Percentiles rank a stretch among this genome's conserved stretches.
phyloP scores from a whole-genome alignment of 257 asterid genomes.

The Solanum ossicruentum region DNA sequence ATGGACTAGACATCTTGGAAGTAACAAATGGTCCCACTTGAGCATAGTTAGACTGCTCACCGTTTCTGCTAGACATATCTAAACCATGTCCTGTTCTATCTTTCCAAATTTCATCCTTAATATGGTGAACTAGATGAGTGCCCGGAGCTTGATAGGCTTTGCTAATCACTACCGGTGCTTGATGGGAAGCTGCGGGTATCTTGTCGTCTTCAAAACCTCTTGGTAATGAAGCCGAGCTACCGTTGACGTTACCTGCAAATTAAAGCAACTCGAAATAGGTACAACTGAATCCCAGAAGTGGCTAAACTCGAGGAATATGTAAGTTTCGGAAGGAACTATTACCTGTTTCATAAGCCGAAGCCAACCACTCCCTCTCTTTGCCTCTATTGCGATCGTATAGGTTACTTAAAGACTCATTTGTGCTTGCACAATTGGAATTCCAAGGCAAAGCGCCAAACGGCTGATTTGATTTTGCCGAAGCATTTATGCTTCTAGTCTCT shows the following conservation, averaged over 20 bases:
- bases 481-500: conserved; percentile 22
- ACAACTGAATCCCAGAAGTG: neutral
- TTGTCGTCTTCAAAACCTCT: conserved; percentile 34
- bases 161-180: conserved; percentile 25
- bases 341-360: conserved; percentile 53
- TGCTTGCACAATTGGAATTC: conserved; percentile 9
- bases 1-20: conserved; percentile 35
- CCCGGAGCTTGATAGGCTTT: conserved; percentile 24
- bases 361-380: conserved; percentile 34
- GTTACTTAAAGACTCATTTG: conserved; percentile 14
- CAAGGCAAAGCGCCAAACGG: conserved; percentile 18
- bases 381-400: conserved; percentile 29
- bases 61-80: conserved; percentile 27
- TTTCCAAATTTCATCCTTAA: conserved; percentile 40
- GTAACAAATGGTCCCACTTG: conserved; percentile 29
- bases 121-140: conserved; percentile 23
- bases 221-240: conserved; percentile 18
- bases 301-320: neutral
- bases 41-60: conserved; percentile 15
- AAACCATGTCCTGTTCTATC: conserved; percentile 21
- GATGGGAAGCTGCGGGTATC: conserved; percentile 23
- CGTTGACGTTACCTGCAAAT: conserved; percentile 38
- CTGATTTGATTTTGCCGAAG: conserved; percentile 25
- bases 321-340: neutral
- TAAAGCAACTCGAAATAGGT: conserved; percentile 2